Base-by-base conservation (phyloP, 2,329 filamentous ascomycete genomes). In the Helotiales sp. region DNA sequence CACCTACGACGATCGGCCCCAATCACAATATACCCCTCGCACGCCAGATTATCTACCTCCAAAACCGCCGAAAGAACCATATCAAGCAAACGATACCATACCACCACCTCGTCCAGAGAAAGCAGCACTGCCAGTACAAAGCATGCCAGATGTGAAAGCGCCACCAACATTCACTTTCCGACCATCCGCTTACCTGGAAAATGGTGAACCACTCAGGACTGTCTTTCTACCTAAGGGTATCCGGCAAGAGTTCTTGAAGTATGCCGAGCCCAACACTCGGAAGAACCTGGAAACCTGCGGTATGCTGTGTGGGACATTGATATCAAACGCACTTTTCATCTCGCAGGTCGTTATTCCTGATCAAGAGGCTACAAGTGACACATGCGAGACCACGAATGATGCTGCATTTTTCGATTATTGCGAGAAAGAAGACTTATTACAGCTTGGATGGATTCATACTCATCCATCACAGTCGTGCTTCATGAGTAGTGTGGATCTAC, bases 401-500 rank as follows among this genome's bases (percentile, higher is more conserved):
- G 83, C 84, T 29, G 85, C 86, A 0, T 81, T 97, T 27, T 93
- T 97, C 66, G 91, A 96, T 56, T 97, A 93, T 72, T 96, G 93
- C 46, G 60, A 64, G 10, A 57, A 63, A 5, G 68, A 71, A 46
- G 68, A 71, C 44, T 53, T 70, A 31, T 62, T 71, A 57, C 63
- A 68, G 7, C 49, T 71, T 36, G 69, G 69, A 36, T 99, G 95
- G 95, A 99, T 99, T 60, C 95, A 99, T 71, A 99, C 95, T 0
- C 95, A 99, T 72, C 95, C 95, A 0, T 91, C 89, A 0, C 95
- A 99, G 75, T 96, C 91, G 0, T 99, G 95, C 74, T 99, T 99
- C 72, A 96, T 99, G 90, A 96, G 91, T 71, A 95, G 89, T 49
- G 81, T 93, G 50, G 95, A 99, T 70, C 72, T 98, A 64, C 95